Conservation (phyloP, 768 basidiomycete species). For the Boletus rex-veris region DNA sequence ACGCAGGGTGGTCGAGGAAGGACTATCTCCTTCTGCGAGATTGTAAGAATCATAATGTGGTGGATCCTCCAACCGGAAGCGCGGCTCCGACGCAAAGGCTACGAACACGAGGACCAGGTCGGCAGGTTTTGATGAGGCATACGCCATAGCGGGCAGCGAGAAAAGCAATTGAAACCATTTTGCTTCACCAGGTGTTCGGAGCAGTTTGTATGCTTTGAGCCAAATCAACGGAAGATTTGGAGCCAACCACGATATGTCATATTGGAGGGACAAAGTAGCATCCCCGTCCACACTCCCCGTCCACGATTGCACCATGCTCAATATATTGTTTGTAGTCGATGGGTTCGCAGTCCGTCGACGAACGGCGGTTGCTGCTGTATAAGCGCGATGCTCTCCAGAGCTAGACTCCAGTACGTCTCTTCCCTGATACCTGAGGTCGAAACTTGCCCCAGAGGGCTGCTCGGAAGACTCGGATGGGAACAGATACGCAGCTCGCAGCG, state of each 20-base stretch:
- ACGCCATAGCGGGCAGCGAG: slow-evolving; percentile 31
- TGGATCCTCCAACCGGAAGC: slow-evolving; percentile 5
- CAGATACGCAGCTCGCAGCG: slow-evolving; percentile 7
- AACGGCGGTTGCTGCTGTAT: slow-evolving; percentile 6
- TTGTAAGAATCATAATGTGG: slow-evolving; percentile 10
- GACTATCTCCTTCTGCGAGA: slow-evolving; percentile 7
- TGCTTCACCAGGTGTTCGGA: background rate
- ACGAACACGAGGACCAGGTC: slow-evolving; percentile 28
- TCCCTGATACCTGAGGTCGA: slow-evolving; percentile 10
- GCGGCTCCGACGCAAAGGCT: slow-evolving; percentile 24
- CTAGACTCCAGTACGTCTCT: slow-evolving; percentile 4
- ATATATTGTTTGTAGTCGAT: background rate
- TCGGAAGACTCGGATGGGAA: background rate
- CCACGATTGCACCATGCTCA: slow-evolving; percentile 12
- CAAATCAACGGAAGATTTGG: slow-evolving; percentile 19
- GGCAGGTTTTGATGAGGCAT: background rate
- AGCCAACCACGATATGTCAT: slow-evolving; percentile 28
- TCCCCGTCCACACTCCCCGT: background rate
- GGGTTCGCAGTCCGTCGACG: background rate
- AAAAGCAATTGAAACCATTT: slow-evolving; percentile 27
- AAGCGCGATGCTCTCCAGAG: slow-evolving; percentile 10
- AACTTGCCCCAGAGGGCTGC: background rate
- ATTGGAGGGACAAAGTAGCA: slow-evolving; percentile 13
- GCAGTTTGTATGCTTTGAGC: slow-evolving; percentile 25
- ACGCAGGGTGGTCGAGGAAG: background rate